Evolutionary conservation across 2,329 filamentous ascomycete genomes (phyloP).

Genomic region (Cladophialophora yegresii): DNA sequence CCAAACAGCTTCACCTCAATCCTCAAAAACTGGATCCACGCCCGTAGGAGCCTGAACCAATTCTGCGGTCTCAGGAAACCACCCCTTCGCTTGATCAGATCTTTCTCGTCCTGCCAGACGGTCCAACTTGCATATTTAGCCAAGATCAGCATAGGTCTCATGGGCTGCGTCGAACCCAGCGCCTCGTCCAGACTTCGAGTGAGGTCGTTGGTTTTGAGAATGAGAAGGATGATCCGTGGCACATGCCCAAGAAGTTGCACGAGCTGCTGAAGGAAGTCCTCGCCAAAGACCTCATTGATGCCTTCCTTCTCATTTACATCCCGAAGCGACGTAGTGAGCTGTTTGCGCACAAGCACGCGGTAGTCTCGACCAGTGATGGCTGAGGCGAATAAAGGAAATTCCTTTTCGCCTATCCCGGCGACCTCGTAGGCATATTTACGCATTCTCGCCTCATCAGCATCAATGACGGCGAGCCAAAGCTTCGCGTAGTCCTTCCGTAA

Average conservation of each 20-base stretch:
- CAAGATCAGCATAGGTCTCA: constrained; percentile 65
- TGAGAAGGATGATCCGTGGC: constrained; percentile 87
- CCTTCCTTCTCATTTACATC: constrained; percentile 77
- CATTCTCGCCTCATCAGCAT: constrained; percentile 83
- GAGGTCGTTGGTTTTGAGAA: constrained; percentile 96
- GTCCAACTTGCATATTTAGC: constrained; percentile 64
- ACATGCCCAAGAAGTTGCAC: constrained; percentile 86
- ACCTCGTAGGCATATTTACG: constrained; percentile 85
- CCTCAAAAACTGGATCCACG: constrained; percentile 57
- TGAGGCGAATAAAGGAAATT: constrained; percentile 92
- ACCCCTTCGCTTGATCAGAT: constrained; percentile 51
- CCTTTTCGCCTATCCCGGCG: constrained; percentile 81
- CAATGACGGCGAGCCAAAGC: constrained; percentile 94
- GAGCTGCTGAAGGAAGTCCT: constrained; percentile 84
- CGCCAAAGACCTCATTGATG: constrained; percentile 81
- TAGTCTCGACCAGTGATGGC: constrained; percentile 96
- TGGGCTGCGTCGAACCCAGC: constrained; percentile 57
- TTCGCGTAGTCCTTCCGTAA: constrained; percentile 88
- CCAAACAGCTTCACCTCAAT: constrained; percentile 60
- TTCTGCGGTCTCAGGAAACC: constrained; percentile 57
- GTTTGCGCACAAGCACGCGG: constrained; percentile 66
- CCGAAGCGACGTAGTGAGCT: constrained; percentile 54
- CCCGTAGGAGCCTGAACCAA: constrained; percentile 53
- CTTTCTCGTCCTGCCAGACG: constrained; percentile 63
- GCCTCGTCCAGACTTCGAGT: constrained; percentile 93